phyloP scores from a whole-genome alignment of 345 rosid species.

The Eucalyptus microcorys region DNA sequence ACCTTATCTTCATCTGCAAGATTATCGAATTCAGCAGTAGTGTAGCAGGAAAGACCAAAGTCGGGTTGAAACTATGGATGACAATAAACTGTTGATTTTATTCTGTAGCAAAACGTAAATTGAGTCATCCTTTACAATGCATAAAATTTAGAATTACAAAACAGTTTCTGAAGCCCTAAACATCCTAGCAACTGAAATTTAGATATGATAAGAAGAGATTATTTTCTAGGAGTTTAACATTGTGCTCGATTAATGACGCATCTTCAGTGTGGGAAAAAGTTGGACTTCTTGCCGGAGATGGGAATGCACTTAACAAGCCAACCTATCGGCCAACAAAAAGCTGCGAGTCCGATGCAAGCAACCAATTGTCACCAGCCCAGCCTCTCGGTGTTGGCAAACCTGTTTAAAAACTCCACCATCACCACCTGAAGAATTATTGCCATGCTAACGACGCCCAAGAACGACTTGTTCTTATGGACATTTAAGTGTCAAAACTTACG shows the following conservation, averaged over 20 bases:
- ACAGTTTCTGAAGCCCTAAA: not conserved
- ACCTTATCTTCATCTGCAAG: no score
- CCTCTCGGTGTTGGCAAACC: slow-evolving; percentile 63
- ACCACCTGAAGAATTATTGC: slow-evolving; percentile 49
- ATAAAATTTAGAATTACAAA: not conserved
- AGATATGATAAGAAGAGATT: not conserved
- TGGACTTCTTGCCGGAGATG: slow-evolving; percentile 7
- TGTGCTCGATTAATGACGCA: not conserved
- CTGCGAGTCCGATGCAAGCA: slow-evolving; percentile 37
- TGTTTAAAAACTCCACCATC: slow-evolving; percentile 63
- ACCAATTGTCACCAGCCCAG: slow-evolving; percentile 57
- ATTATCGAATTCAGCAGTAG: no score
- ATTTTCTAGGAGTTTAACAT: not conserved
- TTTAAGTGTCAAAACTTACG: no score
- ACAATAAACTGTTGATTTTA: no score
- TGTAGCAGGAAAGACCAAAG: no score
- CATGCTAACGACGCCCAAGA: slow-evolving; percentile 32
- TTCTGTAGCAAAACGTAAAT: no score
- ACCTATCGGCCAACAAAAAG: slow-evolving; percentile 62
- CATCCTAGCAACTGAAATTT: not conserved
- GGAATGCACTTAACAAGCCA: slow-evolving; percentile 52
- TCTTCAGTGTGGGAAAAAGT: not conserved
- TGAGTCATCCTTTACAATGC: no score
- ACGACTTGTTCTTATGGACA: slow-evolving; percentile 39
- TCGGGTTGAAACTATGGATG: no score